Conservation (phyloP, 768 basidiomycete species). For the Rhizopogon vulgaris region DNA sequence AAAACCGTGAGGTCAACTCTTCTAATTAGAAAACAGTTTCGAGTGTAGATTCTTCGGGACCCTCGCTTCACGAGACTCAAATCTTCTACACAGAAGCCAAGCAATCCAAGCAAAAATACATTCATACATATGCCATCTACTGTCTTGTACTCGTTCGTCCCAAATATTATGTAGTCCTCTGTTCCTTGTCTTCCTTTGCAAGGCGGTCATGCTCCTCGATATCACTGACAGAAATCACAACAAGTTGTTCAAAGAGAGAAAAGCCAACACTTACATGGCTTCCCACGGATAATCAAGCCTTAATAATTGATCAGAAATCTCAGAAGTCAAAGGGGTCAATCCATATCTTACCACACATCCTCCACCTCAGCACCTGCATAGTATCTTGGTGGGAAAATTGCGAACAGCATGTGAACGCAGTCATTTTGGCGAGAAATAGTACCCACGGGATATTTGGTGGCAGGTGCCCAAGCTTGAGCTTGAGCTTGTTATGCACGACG, state of each 20-base stretch:
- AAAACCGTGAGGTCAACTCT: not conserved
- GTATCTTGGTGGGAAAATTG: constrained; percentile 41
- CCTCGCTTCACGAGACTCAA: no score
- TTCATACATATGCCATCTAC: not conserved
- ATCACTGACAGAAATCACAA: constrained; percentile 36
- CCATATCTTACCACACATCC: constrained; percentile 59
- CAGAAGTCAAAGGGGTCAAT: not conserved
- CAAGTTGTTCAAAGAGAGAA: not conserved
- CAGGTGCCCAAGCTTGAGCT: constrained; percentile 74
- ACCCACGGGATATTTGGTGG: constrained; percentile 61
- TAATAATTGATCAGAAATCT: constrained; percentile 14
- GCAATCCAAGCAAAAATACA: no score
- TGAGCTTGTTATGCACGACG: constrained; percentile 92
- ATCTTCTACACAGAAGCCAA: no score
- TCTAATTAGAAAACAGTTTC: no score
- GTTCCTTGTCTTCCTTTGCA: constrained; percentile 38
- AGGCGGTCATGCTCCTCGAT: constrained; percentile 73
- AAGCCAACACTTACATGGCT: constrained; percentile 44
- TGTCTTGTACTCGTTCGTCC: not conserved
- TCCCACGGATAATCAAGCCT: constrained; percentile 90
- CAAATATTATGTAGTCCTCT: not conserved
- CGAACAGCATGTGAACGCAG: constrained; percentile 3
- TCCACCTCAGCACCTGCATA: constrained; percentile 74
- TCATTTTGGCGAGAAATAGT: not conserved
- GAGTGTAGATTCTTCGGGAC: no score